Conservation (phyloP, 176 grass and related monocot species). For the Neostapfia colusana region DNA sequence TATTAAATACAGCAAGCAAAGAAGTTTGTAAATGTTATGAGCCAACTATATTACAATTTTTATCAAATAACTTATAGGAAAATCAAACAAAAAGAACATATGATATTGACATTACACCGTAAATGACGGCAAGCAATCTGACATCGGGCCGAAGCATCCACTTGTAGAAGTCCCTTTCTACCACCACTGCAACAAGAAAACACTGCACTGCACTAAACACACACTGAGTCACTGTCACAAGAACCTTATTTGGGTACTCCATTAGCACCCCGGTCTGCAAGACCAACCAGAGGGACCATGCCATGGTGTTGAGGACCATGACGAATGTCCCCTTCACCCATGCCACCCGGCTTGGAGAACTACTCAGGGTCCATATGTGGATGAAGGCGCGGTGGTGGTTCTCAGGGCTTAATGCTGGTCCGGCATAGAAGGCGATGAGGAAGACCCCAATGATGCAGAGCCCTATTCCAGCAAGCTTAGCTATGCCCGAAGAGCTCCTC, state of each 20-base stretch:
- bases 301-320: constrained; percentile 38
- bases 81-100: neutral
- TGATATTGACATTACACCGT: neutral
- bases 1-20: neutral
- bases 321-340: constrained; percentile 75
- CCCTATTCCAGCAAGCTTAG: constrained; percentile 47
- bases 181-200: constrained; percentile 29
- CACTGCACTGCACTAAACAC: constrained; percentile 50
- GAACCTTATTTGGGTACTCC: constrained; percentile 61
- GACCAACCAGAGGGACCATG: constrained; percentile 45
- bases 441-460: constrained; percentile 59
- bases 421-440: constrained; percentile 57
- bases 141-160: constrained; percentile 53
- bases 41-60: neutral
- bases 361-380: neutral
- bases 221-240: constrained; percentile 46
- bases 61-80: neutral
- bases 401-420: constrained; percentile 45
- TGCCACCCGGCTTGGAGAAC: neutral
- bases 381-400: constrained; percentile 46
- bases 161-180: constrained; percentile 50
- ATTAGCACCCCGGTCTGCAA: constrained; percentile 53
- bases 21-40: neutral
- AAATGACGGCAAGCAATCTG: constrained; percentile 45
- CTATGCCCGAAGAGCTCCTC: constrained; percentile 45